A percentile compares a stretch with the other conserved stretches of the same genome.
Conservation (phyloP, 441 rosid species). For the Geranium incanum region DNA sequence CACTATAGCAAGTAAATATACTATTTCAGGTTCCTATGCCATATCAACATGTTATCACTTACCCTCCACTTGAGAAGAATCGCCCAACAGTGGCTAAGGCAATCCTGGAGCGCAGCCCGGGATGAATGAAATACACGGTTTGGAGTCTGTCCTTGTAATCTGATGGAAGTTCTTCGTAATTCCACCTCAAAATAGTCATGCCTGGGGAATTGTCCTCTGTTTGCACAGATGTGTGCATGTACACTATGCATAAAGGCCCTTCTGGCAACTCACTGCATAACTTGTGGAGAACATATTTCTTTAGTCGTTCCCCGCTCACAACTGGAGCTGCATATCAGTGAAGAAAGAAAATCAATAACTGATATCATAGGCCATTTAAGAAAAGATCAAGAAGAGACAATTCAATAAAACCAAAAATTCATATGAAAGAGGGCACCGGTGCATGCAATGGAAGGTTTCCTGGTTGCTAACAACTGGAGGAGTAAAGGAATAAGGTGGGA, state of each 20-base stretch:
- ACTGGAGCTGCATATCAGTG: constrained; percentile 45
- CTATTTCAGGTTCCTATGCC: too few species aligned
- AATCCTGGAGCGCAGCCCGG: constrained; percentile 64
- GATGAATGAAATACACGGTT: constrained; percentile 53
- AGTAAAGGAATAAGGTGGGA: neutral
- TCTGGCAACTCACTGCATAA: constrained; percentile 47
- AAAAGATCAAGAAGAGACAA: neutral
- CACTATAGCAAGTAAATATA: too few species aligned
- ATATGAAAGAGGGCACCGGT: neutral
- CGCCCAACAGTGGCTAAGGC: constrained; percentile 61
- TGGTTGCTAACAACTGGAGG: neutral
- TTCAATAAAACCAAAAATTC: too few species aligned
- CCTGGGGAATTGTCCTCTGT: constrained; percentile 64
- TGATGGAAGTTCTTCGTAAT: constrained; percentile 56
- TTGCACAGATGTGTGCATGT: constrained; percentile 59
- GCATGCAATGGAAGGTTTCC: neutral
- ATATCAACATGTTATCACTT: constrained; percentile 13
- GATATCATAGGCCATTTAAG: constrained; percentile 7
- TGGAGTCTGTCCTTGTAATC: constrained; percentile 54
- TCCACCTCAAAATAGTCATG: constrained; percentile 61
- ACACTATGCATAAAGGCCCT: constrained; percentile 55
- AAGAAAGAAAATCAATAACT: constrained; percentile 4
- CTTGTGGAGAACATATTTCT: constrained; percentile 52
- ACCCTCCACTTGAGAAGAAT: constrained; percentile 60
- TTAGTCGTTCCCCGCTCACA: constrained; percentile 52